These are phyloP conservation scores for Gaeumannomyces sp. DNA, from an alignment of 2,329 filamentous ascomycete genomes.

Conservation along the genomic window DNA sequence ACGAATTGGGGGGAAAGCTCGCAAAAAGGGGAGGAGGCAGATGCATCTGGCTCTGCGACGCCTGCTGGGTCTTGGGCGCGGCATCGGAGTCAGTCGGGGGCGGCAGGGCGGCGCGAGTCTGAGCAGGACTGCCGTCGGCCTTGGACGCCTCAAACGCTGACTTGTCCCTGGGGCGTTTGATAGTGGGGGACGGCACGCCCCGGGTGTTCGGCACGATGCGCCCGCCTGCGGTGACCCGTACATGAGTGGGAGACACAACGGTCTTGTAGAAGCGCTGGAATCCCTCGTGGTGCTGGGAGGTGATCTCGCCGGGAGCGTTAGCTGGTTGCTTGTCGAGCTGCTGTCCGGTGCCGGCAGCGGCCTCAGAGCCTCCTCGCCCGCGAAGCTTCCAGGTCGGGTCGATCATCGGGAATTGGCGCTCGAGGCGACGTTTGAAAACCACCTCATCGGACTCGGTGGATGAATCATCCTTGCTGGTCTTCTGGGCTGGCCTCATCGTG, in stretches of 20 bases:
- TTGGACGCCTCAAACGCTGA: slow-evolving; percentile 19
- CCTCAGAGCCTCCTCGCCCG: slow-evolving; percentile 38
- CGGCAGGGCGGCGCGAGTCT: slow-evolving; percentile 11
- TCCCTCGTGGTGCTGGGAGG: slow-evolving; percentile 55
- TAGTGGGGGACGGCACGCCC: slow-evolving; percentile 43
- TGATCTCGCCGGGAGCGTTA: slow-evolving; percentile 45
- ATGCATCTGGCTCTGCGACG: slow-evolving; percentile 15
- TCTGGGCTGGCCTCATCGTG: background rate
- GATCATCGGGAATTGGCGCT: slow-evolving; percentile 13
- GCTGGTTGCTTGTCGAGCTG: slow-evolving; percentile 35
- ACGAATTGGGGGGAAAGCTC: slow-evolving; percentile 20
- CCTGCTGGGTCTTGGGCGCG: slow-evolving; percentile 9
- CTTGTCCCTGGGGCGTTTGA: slow-evolving; percentile 43
- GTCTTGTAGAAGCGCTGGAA: slow-evolving; percentile 63
- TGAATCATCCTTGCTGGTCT: slow-evolving; percentile 24
- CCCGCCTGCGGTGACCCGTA: slow-evolving; percentile 61
- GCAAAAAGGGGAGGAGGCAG: slow-evolving; percentile 23
- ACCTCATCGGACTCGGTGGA: slow-evolving; percentile 31
- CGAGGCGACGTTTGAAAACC: slow-evolving; percentile 24
- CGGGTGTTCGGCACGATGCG: slow-evolving; percentile 61
- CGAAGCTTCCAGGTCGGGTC: slow-evolving; percentile 35
- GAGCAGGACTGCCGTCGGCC: slow-evolving; percentile 13
- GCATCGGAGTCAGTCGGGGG: slow-evolving; percentile 5
- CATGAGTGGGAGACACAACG: slow-evolving; percentile 60
- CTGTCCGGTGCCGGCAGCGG: slow-evolving; percentile 20